These are phyloP conservation scores for Fusarium dlaminii DNA, from an alignment of 2,329 filamentous ascomycete genomes.

Conservation along the genomic window DNA sequence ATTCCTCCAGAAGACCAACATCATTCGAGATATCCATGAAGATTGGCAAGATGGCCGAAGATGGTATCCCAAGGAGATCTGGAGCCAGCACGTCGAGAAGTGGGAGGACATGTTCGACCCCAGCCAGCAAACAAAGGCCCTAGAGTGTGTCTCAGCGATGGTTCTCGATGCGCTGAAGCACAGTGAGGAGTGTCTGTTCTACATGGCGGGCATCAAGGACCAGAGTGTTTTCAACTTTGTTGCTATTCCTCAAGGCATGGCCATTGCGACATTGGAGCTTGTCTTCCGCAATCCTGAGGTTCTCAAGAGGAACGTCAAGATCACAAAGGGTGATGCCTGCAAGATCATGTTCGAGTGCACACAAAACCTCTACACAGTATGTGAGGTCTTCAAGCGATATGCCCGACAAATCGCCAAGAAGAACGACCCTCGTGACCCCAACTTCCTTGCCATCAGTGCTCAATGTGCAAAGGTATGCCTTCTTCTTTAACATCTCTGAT, in stretches of 20 bases:
- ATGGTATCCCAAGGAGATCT: conserved; percentile 97
- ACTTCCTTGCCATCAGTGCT: conserved; percentile 90
- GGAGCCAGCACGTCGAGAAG: conserved; percentile 91
- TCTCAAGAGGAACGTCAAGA: conserved; percentile 91
- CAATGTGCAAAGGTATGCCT: conserved; percentile 80
- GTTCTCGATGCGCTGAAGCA: conserved; percentile 88
- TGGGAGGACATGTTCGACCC: conserved; percentile 92
- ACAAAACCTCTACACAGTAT: conserved; percentile 85
- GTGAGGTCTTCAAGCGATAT: conserved; percentile 83
- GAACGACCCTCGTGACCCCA: conserved; percentile 93
- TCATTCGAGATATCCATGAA: conserved; percentile 94
- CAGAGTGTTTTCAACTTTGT: conserved; percentile 99
- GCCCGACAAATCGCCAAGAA: conserved; percentile 86
- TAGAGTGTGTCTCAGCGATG: conserved; percentile 93
- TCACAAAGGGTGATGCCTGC: conserved; percentile 94
- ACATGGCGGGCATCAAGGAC: conserved; percentile 92
- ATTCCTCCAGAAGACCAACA: conserved; percentile 98
- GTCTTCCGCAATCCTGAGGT: conserved; percentile 92
- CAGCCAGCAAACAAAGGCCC: conserved; percentile 77
- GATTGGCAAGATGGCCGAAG: conserved; percentile 87
- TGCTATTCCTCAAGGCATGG: conserved; percentile 96
- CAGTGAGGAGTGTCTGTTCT: conserved; percentile 94
- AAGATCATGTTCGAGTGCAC: conserved; percentile 91
- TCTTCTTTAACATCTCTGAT: background rate
- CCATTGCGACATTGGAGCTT: conserved; percentile 90